Evolutionary conservation across 805 yeast genomes (phyloP).

Genomic region (Nakazawaea populi): DNA sequence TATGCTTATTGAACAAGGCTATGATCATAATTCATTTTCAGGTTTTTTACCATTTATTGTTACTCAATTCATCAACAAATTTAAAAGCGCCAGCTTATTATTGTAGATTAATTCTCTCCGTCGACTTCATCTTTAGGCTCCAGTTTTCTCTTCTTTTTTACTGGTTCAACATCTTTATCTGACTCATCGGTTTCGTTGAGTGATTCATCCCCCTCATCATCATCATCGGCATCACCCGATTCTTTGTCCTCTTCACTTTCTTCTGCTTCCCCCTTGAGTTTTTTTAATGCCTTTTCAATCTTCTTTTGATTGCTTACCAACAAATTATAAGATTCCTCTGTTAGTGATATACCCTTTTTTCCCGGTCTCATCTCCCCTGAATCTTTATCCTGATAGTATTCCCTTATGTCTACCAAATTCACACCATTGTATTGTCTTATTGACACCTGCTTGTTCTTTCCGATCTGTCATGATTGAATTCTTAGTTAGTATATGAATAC

Average conservation of each 20-base stretch:
- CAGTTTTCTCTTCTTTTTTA: neutral
- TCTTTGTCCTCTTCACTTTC: constrained; percentile 18
- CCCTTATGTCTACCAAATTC: constrained; percentile 76
- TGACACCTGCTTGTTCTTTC: constrained; percentile 61
- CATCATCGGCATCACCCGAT: neutral
- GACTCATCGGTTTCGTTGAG: neutral
- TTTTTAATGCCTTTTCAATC: constrained; percentile 44
- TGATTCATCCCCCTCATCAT: neutral
- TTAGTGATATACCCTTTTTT: constrained; percentile 64
- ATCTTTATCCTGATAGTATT: constrained; percentile 58
- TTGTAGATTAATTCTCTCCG: neutral
- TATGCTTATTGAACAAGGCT: no score
- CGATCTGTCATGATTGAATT: constrained; percentile 16
- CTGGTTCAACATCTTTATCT: neutral
- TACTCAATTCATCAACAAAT: no score
- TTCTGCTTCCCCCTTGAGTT: constrained; percentile 20
- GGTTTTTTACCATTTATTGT: no score
- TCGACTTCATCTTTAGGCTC: neutral
- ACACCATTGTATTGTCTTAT: constrained; percentile 66
- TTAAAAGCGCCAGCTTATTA: no score
- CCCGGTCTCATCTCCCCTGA: constrained; percentile 71
- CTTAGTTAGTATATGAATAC: neutral
- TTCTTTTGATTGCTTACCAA: constrained; percentile 40
- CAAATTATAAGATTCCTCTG: constrained; percentile 48
- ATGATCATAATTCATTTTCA: no score